Base-by-base conservation (phyloP, 306 rosid genomes). In the Neltuma alba region DNA sequence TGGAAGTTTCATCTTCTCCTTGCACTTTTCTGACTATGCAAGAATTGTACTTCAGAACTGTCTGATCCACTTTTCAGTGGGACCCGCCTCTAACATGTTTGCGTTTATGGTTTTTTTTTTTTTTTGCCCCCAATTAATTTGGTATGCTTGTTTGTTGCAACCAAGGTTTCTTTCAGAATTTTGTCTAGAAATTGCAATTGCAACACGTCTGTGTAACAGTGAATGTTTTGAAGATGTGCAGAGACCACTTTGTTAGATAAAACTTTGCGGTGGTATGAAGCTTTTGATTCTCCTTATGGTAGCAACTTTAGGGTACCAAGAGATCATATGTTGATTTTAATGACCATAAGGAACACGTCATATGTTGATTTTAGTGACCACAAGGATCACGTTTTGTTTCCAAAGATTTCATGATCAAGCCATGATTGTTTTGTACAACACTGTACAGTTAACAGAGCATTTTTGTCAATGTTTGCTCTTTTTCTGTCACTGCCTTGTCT, bases 221-320 rank as follows among this genome's bases (percentile, higher is more conserved):
- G 37, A 40, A 80, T 83, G 76, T 69, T 86, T 77, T 81, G 84
- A 79, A 74, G 48, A 74, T 27, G 68, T 23, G 64, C 5, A 57
- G 64, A 28, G 13, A 23, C 62, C 30, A 55, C 6, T 16, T 55
- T 55, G 31, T 47, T 4, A 45, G 52, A 45, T 45, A 45, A 45
- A 3, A 47, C n/a, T 16, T 23, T 52, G 42, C 72, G 57, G 67
- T 58, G 23, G 30, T 54, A 47, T 73, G 71, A 74, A 61, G 71
- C 44, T 67, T 13, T 10, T 48, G 11, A 38, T 8, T 36, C 68
- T 79, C 27, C 23, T 68, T 54, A 45, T 77, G 60, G 31, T 40
- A 21, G 37, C 31, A 50, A 0, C 25, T 6, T 50, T 16, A 20
- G 3, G 9, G 58, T 50, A 50, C 20, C 25, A 50, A 6, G 58